phyloP scores from a whole-genome alignment of 257 asterid species.

The Jasminum sambac region DNA sequence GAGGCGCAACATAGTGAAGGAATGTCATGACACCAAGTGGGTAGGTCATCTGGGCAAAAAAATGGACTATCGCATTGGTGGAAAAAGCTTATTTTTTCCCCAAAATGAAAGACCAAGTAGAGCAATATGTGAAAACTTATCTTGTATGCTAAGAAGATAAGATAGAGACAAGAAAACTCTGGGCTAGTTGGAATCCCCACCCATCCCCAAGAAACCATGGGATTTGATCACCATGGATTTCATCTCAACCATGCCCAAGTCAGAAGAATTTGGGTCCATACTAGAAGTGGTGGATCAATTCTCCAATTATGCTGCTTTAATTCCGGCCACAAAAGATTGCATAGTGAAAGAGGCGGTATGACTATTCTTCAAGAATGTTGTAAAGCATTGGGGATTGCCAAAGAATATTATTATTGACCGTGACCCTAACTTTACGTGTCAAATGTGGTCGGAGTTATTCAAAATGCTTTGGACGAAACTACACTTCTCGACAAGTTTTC shows the following conservation, averaged over 20 bases:
- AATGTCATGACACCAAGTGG: neutral
- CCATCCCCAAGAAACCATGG: neutral
- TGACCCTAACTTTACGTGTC: neutral
- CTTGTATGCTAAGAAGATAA: neutral
- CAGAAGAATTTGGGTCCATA: neutral
- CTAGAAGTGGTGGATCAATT: neutral
- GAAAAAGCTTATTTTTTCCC: neutral
- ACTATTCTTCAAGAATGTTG: slow-evolving; percentile 7
- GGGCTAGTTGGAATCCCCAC: neutral
- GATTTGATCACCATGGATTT: neutral
- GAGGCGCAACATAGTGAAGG: neutral
- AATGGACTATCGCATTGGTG: neutral
- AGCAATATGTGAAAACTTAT: neutral
- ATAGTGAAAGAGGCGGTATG: neutral
- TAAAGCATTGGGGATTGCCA: neutral
- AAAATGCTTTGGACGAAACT: neutral
- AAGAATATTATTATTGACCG: neutral
- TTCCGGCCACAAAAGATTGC: neutral
- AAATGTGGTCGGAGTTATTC: neutral
- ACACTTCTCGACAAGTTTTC: neutral
- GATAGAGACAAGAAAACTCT: neutral
- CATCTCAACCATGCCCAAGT: neutral
- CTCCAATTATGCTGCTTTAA: neutral
- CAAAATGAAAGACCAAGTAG: too few relatives aligned
- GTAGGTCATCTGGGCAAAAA: neutral